Evolutionary conservation across 1,139 yeast species (phyloP).

Genomic region (Geotrichum citri-aurantii): DNA sequence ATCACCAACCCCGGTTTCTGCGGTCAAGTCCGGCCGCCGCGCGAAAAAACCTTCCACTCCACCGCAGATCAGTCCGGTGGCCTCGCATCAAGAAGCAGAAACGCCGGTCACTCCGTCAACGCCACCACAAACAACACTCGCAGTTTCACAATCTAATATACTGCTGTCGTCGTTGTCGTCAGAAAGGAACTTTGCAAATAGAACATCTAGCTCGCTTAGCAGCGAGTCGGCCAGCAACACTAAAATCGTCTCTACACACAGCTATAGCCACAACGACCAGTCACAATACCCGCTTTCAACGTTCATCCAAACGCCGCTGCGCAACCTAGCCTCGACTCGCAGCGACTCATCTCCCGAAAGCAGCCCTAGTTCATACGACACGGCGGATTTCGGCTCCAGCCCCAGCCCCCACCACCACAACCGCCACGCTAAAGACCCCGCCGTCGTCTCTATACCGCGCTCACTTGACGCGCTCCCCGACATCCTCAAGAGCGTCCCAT

Average conservation of each 20-base stretch:
- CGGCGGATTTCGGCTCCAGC: not conserved
- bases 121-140: not conserved
- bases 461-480: conserved; percentile 55
- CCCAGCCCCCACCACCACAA: not conserved
- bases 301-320: conserved; percentile 22
- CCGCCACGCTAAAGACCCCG: not conserved
- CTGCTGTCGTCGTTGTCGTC: too few species aligned
- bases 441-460: conserved; percentile 41
- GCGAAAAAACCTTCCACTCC: not conserved
- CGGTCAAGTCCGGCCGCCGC: not conserved
- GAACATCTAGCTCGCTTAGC: not conserved
- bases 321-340: conserved; percentile 10
- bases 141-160: not conserved
- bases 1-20: not conserved
- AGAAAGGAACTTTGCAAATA: not conserved
- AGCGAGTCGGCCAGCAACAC: not conserved
- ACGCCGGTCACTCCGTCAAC: not conserved
- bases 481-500: conserved; percentile 51
- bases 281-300: too few species aligned
- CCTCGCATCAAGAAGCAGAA: too few species aligned
- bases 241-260: not conserved
- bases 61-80: not conserved
- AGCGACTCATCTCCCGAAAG: not conserved
- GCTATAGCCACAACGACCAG: not conserved
- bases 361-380: not conserved